phyloP scores from a whole-genome alignment of 2,329 filamentous ascomycete genomes.

The Dactylellina cionopaga region DNA sequence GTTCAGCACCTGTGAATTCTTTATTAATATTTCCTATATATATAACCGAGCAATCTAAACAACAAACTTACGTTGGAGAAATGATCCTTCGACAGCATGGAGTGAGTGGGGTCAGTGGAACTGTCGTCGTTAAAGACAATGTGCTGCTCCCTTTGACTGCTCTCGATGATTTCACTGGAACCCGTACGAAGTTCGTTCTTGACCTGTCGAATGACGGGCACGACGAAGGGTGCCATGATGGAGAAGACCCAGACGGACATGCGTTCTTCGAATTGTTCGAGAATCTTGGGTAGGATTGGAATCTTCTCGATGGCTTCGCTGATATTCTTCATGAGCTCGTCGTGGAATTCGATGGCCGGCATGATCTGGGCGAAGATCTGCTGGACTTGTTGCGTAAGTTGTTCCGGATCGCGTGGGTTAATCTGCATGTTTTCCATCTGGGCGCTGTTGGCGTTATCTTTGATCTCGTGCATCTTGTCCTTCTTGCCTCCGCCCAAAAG shows the following conservation, averaged over 20 bases:
- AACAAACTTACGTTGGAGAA: slow-evolving; percentile 76
- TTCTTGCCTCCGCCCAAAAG: slow-evolving; percentile 75
- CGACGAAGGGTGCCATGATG: slow-evolving; percentile 85
- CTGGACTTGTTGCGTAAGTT: slow-evolving; percentile 80
- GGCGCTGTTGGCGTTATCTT: slow-evolving; percentile 73
- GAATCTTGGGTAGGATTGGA: slow-evolving; percentile 81
- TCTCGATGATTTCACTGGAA: slow-evolving; percentile 85
- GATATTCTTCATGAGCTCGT: slow-evolving; percentile 83
- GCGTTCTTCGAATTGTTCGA: slow-evolving; percentile 88
- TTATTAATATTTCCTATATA: slow-evolving; percentile 39
- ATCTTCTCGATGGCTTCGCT: slow-evolving; percentile 82
- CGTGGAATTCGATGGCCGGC: slow-evolving; percentile 90
- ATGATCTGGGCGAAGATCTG: slow-evolving; percentile 81
- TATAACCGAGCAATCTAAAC: neutral
- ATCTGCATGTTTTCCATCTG: slow-evolving; percentile 77
- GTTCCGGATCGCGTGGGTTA: slow-evolving; percentile 82
- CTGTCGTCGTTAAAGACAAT: slow-evolving; percentile 84
- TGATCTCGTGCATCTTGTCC: slow-evolving; percentile 70
- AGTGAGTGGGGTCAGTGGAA: slow-evolving; percentile 85
- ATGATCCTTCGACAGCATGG: slow-evolving; percentile 95
- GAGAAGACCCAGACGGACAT: slow-evolving; percentile 90
- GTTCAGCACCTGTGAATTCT: slow-evolving; percentile 72
- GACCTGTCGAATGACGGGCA: slow-evolving; percentile 86
- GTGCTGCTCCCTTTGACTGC: slow-evolving; percentile 77
- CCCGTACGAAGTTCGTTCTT: slow-evolving; percentile 87